Conservation (phyloP, 129 eudicot species). For the Flaveria linearis region DNA sequence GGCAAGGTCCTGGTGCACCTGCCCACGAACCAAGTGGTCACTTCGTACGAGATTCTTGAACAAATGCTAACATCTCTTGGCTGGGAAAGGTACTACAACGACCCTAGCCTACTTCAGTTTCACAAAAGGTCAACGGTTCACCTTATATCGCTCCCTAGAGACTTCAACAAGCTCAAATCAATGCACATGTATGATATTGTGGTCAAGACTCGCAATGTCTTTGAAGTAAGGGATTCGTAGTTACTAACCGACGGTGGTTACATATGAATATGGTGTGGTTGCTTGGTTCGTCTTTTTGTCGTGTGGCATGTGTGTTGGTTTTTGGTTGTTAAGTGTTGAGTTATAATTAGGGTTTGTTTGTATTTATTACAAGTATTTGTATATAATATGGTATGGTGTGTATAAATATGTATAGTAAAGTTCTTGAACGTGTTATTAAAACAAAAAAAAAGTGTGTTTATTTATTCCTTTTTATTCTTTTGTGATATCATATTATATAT, state of each 20-base stretch:
- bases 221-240: conserved; percentile 62
- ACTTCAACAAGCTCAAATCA: conserved; percentile 42
- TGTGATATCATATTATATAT: background rate
- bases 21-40: conserved; percentile 47
- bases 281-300: conserved; percentile 11
- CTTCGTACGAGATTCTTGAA: conserved; percentile 45
- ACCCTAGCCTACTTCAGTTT: conserved; percentile 73
- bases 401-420: background rate
- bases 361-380: background rate
- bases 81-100: conserved; percentile 81
- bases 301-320: conserved; percentile 11
- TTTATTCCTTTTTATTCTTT: background rate
- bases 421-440: background rate
- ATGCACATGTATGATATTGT: conserved; percentile 88
- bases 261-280: conserved; percentile 13
- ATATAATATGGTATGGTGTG: background rate
- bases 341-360: conserved; percentile 7
- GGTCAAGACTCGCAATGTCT: conserved; percentile 76
- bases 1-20: conserved; percentile 60
- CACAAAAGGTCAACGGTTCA: conserved; percentile 71
- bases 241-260: background rate
- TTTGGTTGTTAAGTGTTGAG: background rate
- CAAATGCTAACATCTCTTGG: conserved; percentile 52
- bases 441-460: background rate
- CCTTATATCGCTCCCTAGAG: conserved; percentile 79